Evolutionary conservation across 1,284 basidiomycete species (phyloP).

Genomic region (Exsudoporus floridanus): DNA sequence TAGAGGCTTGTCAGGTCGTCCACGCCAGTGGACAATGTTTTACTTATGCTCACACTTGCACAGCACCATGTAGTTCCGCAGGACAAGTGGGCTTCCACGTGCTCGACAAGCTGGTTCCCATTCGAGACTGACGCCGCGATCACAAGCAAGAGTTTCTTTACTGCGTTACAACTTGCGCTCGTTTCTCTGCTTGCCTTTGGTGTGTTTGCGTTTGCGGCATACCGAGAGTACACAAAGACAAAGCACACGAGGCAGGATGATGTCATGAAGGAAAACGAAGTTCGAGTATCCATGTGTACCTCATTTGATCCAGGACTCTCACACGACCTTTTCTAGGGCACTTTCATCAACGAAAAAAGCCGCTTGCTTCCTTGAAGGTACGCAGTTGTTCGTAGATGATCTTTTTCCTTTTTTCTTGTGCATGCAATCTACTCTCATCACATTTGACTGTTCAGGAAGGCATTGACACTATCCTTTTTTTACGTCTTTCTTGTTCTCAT

Average conservation of each 20-base stretch:
- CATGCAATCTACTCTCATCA: constrained; percentile 3
- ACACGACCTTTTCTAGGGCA: constrained; percentile 6
- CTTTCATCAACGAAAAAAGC: constrained; percentile 27
- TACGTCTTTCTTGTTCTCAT: background rate
- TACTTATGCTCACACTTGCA: background rate
- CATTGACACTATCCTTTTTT: constrained; percentile 9
- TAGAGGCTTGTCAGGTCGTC: constrained; percentile 49
- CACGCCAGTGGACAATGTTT: background rate
- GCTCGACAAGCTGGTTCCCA: constrained; percentile 42
- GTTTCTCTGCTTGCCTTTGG: constrained; percentile 44
- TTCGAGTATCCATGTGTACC: constrained; percentile 1
- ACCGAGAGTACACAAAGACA: constrained; percentile 8
- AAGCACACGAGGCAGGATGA: constrained; percentile 9
- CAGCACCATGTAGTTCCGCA: constrained; percentile 60
- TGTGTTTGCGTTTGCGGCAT: constrained; percentile 32
- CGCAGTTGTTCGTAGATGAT: background rate
- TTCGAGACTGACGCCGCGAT: constrained; percentile 28
- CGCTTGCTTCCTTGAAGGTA: constrained; percentile 23
- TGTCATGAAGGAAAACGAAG: constrained; percentile 12
- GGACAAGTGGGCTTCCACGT: constrained; percentile 64
- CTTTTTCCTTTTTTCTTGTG: background rate
- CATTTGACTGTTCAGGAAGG: constrained; percentile 4
- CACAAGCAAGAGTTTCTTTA: constrained; percentile 18
- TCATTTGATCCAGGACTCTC: background rate
- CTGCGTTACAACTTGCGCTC: constrained; percentile 38